Evolutionary conservation across 306 rosid species (phyloP).

Genomic region (Casuarina glauca): DNA sequence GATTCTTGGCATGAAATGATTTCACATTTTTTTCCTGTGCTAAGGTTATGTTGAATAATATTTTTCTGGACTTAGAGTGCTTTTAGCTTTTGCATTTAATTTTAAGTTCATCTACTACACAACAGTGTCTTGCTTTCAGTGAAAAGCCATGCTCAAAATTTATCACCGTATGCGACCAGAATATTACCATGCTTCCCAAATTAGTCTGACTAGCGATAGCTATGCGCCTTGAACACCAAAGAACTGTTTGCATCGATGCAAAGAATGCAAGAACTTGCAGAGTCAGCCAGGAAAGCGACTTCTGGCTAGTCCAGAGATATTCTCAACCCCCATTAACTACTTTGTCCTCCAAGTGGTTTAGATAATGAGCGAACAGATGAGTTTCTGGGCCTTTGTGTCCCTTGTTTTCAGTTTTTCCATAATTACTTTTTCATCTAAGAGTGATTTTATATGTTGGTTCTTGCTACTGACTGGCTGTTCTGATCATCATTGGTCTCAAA

Average conservation of each 20-base stretch:
- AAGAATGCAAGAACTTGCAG: not conserved
- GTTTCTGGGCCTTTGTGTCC: not conserved
- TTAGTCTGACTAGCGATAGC: not conserved
- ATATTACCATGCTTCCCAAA: not conserved
- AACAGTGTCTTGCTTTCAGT: not conserved
- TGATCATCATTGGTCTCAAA: conserved; percentile 4
- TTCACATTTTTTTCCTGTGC: not conserved
- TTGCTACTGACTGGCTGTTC: conserved; percentile 6
- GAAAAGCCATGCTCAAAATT: not conserved
- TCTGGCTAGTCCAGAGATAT: not conserved
- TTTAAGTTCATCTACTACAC: not conserved
- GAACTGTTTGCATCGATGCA: not conserved
- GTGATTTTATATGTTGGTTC: not conserved
- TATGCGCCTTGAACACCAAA: not conserved
- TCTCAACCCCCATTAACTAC: conserved; percentile 1
- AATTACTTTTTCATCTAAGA: not conserved
- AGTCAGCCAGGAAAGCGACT: not conserved
- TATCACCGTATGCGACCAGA: not conserved
- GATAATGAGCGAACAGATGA: not conserved
- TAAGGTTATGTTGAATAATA: no score
- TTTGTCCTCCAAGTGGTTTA: not conserved
- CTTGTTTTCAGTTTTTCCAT: not conserved
- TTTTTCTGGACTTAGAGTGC: not conserved
- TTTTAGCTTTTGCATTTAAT: conserved; percentile 17
- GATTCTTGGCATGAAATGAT: conserved; percentile 6